A percentile compares a stretch with the other conserved stretches of the same genome.
phyloP scores from a whole-genome alignment of 306 rosid species.

The Ormosia semicastrata region DNA sequence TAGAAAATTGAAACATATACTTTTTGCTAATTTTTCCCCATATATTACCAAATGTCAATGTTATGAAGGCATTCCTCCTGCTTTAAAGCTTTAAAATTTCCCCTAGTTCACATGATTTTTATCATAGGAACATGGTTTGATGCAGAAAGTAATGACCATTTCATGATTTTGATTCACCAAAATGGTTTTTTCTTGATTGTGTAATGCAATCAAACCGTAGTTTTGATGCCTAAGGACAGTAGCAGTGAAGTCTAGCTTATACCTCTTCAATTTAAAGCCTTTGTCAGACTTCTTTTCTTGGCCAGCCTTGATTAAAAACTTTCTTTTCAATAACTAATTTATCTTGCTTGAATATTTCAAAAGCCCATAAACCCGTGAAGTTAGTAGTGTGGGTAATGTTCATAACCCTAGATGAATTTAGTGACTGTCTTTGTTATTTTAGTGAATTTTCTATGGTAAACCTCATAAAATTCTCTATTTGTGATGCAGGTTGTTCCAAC shows the following conservation, averaged over 20 bases:
- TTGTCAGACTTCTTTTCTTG: neutral
- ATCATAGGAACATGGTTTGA: neutral
- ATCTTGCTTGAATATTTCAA: neutral
- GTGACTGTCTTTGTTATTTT: neutral
- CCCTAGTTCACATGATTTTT: too few relatives aligned
- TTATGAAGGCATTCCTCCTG: neutral
- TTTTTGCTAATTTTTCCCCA: neutral
- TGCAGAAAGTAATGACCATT: neutral
- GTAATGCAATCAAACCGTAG: neutral
- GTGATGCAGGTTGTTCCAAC: slow-evolving; percentile 91
- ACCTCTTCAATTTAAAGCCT: neutral
- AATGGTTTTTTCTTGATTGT: neutral
- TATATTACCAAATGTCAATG: neutral
- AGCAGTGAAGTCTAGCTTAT: neutral
- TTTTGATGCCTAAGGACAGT: too few relatives aligned
- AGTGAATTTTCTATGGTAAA: neutral
- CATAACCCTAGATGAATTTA: neutral
- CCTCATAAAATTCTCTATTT: neutral
- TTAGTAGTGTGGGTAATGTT: neutral
- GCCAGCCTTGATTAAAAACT: neutral
- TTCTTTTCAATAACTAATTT: neutral
- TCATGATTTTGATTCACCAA: neutral
- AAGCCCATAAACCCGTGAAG: neutral
- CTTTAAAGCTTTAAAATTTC: neutral
- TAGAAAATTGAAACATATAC: neutral